Evolutionary conservation across 2,329 filamentous ascomycete genomes (phyloP).

Genomic region (Pseudogymnoascus sp.): DNA sequence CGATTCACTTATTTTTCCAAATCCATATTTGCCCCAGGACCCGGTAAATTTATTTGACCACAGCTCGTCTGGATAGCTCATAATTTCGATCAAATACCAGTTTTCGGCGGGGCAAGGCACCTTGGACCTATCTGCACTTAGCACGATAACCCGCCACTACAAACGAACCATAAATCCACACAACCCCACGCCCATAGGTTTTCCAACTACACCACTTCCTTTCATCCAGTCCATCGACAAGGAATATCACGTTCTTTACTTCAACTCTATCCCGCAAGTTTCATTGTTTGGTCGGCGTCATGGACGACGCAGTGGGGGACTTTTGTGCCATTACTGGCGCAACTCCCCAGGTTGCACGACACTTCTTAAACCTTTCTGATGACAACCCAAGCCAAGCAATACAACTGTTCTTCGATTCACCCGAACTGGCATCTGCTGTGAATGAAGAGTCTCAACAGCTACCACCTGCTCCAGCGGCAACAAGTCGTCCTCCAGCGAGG

Average conservation of each 20-base stretch:
- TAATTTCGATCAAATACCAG: background rate
- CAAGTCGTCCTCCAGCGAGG: slow-evolving; percentile 18
- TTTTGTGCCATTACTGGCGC: slow-evolving; percentile 79
- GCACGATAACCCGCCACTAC: slow-evolving; percentile 3
- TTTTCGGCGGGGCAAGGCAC: slow-evolving; percentile 1
- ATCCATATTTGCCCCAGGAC: background rate
- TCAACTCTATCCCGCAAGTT: background rate
- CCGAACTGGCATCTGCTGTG: slow-evolving; percentile 48
- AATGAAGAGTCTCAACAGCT: slow-evolving; percentile 17
- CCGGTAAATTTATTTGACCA: background rate
- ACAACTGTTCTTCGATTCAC: slow-evolving; percentile 83
- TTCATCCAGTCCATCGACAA: background rate
- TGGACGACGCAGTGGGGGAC: slow-evolving; percentile 63
- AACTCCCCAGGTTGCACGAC: slow-evolving; percentile 62
- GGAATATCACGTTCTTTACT: background rate
- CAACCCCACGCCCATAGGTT: background rate
- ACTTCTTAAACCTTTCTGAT: slow-evolving; percentile 79
- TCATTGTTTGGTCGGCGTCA: slow-evolving; percentile 27
- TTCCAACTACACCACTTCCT: background rate
- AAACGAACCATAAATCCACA: slow-evolving; percentile 1
- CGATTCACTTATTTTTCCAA: background rate
- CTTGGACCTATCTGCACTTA: background rate
- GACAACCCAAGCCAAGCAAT: slow-evolving; percentile 79
- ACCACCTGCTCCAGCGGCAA: slow-evolving; percentile 23
- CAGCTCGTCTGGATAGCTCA: background rate